phyloP scores from a whole-genome alignment of 768 basidiomycete species.

The Suillus placidus region DNA sequence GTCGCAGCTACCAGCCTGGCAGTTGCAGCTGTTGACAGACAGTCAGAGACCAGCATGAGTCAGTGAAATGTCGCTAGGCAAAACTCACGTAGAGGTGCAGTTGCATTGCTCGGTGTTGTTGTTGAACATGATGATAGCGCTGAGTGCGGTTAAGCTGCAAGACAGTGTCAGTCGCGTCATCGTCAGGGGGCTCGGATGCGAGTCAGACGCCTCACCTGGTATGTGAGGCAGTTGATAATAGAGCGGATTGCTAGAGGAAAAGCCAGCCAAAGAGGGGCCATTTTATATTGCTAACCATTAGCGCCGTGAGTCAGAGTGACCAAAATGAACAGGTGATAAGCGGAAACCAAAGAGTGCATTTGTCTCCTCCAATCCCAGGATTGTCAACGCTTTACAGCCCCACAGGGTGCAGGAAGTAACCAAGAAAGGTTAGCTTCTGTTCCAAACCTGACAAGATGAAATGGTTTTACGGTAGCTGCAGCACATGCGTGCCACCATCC shows the following conservation, averaged over 20 bases:
- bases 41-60: background rate
- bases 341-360: background rate
- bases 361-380: background rate
- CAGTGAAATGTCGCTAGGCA: too few relatives aligned
- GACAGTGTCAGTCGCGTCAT: background rate
- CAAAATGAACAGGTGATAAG: background rate
- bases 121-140: background rate
- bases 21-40: constrained; percentile 8
- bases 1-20: constrained; percentile 9
- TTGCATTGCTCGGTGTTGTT: constrained; percentile 6
- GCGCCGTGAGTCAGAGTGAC: background rate
- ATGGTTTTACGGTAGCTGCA: too few relatives aligned
- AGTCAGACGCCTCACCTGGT: background rate
- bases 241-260: background rate
- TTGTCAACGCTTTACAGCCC: background rate
- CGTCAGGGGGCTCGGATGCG: background rate
- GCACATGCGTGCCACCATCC: background rate
- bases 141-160: constrained; percentile 2
- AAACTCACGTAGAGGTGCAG: constrained; percentile 9
- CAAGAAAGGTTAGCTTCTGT: background rate
- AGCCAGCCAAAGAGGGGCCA: background rate
- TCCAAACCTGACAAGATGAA: background rate
- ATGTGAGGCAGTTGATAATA: background rate
- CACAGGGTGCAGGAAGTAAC: background rate
- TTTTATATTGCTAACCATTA: background rate